Evolutionary conservation across 2,329 filamentous ascomycete species (phyloP).

Genomic region (Hypomyces rosellus): DNA sequence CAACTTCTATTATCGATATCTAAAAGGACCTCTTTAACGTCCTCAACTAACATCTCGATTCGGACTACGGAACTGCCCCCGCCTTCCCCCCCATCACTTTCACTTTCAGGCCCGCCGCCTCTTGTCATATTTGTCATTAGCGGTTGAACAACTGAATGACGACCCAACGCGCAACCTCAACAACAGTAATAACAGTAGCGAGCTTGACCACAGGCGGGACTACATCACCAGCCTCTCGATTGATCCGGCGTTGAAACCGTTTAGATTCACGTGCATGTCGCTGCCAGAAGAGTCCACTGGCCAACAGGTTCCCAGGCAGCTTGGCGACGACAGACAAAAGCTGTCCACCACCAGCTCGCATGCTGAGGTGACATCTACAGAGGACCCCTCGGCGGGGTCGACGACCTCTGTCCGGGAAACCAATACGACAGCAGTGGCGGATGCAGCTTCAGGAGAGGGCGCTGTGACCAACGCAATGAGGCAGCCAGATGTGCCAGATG

Average conservation of each 20-base stretch:
- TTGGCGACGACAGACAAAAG: conserved; percentile 21
- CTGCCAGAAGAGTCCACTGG: conserved; percentile 25
- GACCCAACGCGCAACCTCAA: no score
- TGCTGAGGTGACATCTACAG: conserved; percentile 21
- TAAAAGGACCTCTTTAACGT: no score
- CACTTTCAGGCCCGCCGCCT: no score
- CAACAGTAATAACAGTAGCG: no score
- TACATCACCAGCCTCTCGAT: not conserved
- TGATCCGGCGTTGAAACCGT: no score
- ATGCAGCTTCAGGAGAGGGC: not conserved
- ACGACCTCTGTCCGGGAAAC: conserved; percentile 3
- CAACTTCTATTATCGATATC: no score
- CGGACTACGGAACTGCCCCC: no score
- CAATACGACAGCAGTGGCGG: conserved; percentile 13
- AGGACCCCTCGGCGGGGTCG: conserved; percentile 11
- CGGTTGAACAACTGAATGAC: no score
- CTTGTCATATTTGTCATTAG: no score
- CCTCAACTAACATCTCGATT: no score
- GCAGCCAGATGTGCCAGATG: not conserved
- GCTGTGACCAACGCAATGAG: not conserved
- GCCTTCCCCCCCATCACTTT: no score
- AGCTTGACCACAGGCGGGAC: not conserved
- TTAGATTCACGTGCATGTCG: conserved; percentile 27
- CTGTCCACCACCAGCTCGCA: conserved; percentile 19
- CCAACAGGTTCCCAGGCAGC: conserved; percentile 21